Base-by-base conservation (phyloP, 176 grass and related monocot genomes). In the sorghum (Sorghum bicolor) region DNA sequence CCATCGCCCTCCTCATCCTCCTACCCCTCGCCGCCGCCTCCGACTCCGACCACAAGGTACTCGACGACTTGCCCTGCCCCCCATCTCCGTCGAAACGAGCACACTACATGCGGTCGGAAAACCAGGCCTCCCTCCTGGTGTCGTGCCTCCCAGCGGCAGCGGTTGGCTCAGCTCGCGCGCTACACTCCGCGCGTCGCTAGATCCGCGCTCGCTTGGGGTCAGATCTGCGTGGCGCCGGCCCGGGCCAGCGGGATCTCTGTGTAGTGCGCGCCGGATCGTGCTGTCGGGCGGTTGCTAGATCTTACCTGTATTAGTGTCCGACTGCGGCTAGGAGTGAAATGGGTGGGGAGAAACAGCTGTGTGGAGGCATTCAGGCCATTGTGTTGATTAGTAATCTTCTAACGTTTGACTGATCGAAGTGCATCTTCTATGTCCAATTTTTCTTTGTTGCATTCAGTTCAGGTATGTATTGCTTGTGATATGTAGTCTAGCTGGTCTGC, bases 41-140 rank as follows among this genome's bases (percentile, higher is more conserved):
- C 41, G 90, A 97, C 80, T 92, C 88, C 66, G 90, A 94, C 83
- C 94, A 97, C 86, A 97, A 94, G 92, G 94, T 97, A 83, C 70
- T 20, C 24, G 30, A 71, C 62, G 10, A 17, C 45, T 43, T 22
- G 60, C 34, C 12, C 40, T 22, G 60, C 34, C 12, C 40, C 40
- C 2, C 41, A 4, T 64, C 20, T 10, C 31, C 31, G 64, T 71
- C 64, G 25, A 38, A 22, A 45, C 15, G 41, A 75, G 66, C 73
- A 24, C 76, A 4, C n/a, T n/a, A 34, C 74, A 7, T 20, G 7
- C 74, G 33, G 11, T 67, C 86, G 37, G 39, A 32, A 10, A 39
- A 17, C 50, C 30, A 29, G 31, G 17, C 15, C 20, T 62, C 72
- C 43, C 19, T 32, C n/a, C n/a, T 55, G 24, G 66, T 63, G 71